A percentile compares a stretch with the other conserved stretches of the same genome.
Evolutionary conservation across 2,329 filamentous ascomycete genomes (phyloP).

Genomic region (Curvularia eragrostidis): DNA sequence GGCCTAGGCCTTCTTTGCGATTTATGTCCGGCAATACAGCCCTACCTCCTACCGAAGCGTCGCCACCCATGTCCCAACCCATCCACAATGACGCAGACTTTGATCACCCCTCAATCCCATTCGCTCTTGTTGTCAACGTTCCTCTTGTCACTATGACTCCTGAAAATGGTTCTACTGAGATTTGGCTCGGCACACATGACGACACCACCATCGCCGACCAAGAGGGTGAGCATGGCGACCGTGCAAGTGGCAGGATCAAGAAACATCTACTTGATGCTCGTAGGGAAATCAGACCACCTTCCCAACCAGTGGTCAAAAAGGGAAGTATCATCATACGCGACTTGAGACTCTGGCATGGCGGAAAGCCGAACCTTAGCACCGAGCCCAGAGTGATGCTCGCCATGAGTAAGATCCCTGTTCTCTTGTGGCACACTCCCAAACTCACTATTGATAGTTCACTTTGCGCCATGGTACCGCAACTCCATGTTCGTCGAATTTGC

Average conservation of each 20-base stretch:
- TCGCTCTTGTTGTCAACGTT: conserved; percentile 57
- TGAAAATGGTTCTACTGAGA: conserved; percentile 58
- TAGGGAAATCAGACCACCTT: conserved; percentile 25
- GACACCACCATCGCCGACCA: conserved; percentile 46
- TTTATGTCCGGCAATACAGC: conserved; percentile 48
- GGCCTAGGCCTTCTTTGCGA: conserved; percentile 39
- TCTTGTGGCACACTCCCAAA: not conserved
- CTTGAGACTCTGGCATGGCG: conserved; percentile 59
- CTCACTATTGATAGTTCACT: conserved; percentile 50
- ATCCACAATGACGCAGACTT: conserved; percentile 47
- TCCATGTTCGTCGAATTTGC: conserved; percentile 63
- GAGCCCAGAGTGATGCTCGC: conserved; percentile 57
- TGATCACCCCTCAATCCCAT: conserved; percentile 48
- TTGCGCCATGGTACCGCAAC: conserved; percentile 66
- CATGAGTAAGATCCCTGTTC: conserved; percentile 31
- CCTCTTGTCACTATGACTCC: conserved; percentile 55
- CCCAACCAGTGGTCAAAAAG: conserved; percentile 48
- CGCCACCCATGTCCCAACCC: conserved; percentile 43
- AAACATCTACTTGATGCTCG: conserved; percentile 30
- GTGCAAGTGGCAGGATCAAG: conserved; percentile 42
- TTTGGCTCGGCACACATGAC: conserved; percentile 59
- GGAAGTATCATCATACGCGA: conserved; percentile 57
- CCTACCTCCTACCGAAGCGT: conserved; percentile 54
- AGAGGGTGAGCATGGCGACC: conserved; percentile 50
- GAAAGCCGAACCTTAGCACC: conserved; percentile 55